Percentiles rank a stretch among this genome's conserved stretches.
Evolutionary conservation across 495 filamentous ascomycete species (phyloP).

Genomic region (Paragyromitra xinjiangensis): DNA sequence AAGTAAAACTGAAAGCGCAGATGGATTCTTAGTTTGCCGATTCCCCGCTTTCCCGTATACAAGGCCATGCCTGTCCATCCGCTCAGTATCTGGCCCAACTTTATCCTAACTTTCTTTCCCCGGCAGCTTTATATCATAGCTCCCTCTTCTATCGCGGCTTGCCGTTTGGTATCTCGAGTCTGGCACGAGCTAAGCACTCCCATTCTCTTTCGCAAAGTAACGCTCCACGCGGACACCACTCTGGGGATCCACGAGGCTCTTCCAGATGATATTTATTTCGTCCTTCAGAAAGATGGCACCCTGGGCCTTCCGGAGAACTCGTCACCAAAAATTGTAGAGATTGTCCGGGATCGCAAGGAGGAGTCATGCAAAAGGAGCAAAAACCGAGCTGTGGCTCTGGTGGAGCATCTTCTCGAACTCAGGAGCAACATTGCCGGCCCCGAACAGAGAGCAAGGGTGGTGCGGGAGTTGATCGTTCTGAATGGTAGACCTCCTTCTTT

Average conservation of each 20-base stretch:
- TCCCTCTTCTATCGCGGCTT: slow-evolving; percentile 16
- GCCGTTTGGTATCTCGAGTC: slow-evolving; percentile 17
- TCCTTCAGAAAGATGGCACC: slow-evolving; percentile 9
- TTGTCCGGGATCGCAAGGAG: slow-evolving; percentile 6
- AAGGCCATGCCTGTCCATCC: neutral
- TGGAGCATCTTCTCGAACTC: slow-evolving; percentile 18
- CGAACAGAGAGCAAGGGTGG: slow-evolving; percentile 14
- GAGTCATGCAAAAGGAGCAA: slow-evolving; percentile 3
- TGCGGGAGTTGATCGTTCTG: slow-evolving; percentile 17
- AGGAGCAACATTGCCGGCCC: neutral
- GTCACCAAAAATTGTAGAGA: slow-evolving; percentile 5
- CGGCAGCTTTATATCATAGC: slow-evolving; percentile 23
- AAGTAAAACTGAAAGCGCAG: slow-evolving; percentile 15
- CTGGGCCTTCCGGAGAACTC: neutral
- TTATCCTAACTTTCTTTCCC: slow-evolving; percentile 3
- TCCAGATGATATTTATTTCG: slow-evolving; percentile 24
- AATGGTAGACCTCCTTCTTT: slow-evolving; percentile 12
- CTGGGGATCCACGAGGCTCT: slow-evolving; percentile 2
- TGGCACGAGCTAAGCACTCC: slow-evolving; percentile 24
- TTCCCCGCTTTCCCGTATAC: neutral
- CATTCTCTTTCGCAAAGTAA: slow-evolving; percentile 27
- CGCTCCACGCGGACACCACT: slow-evolving; percentile 15
- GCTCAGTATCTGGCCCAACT: slow-evolving; percentile 7
- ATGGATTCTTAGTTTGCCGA: neutral
- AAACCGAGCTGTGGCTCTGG: slow-evolving; percentile 22